Base-by-base conservation (phyloP, 1,284 basidiomycete species). In the Malassezia furfur region DNA sequence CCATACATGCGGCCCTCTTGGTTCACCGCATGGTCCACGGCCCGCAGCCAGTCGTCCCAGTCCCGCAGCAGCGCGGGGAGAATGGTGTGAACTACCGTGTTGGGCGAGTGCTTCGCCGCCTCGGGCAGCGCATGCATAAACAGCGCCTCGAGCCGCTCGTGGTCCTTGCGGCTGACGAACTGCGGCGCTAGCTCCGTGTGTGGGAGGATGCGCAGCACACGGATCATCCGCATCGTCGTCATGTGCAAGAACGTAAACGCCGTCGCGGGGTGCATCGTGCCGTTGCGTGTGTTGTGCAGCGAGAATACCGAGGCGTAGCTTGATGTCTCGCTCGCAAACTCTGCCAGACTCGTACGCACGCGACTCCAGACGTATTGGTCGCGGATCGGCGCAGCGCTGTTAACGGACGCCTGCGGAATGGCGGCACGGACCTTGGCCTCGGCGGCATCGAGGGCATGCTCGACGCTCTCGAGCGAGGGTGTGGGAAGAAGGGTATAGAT, bases 1-100 rank as follows among this genome's bases (percentile, higher is more conserved):
- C 59, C 60, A 48, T 69, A 72, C 65, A 72, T 72, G n/a, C 66
- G 54, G 4, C 67, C 70, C 7, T 70, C 63, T 0, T 57, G 51
- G 40, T 72, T 72, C 30, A 72, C 68, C 4, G 61, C 63, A 21
- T 51, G 61, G 31, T 64, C 63, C 15, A 72, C 19, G 3, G 56
- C 31, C 15, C 61, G 54, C 19, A 70, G 48, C 47, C 68, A 55
- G 11, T 52, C 55, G 28, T 64, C 62, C 70, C 70, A 72, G 49
- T 70, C 65, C 35, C 63, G 60, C 14, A 70, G 49, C 7, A 72
- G 40, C 4, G 59, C 56, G 1, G 70, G 70, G 47, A 70, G 60
- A 14, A 72, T 53, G 30, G 61, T 62, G 3, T 53, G 61, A 54
- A 67, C 61, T 14, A 72, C 41, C 32, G 63, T 53, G 50, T 72